Conservation (phyloP, 2,329 filamentous ascomycete species). For the Phaeoacremonium minimum region DNA sequence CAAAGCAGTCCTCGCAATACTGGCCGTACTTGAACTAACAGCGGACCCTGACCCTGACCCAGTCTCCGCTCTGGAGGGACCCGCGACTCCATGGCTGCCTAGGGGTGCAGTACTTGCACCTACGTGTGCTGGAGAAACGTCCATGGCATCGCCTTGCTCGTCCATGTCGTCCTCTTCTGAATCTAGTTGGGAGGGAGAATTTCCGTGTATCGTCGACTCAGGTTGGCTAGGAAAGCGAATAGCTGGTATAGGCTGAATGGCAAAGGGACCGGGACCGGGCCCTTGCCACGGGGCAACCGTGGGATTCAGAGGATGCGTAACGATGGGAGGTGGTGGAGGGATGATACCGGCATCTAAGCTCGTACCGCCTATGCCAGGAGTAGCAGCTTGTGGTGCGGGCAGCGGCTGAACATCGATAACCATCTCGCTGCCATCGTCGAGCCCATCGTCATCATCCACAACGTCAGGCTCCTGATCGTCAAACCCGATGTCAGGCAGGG, state of each 20-base stretch:
- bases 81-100: constrained; percentile 1
- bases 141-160: constrained; percentile 8
- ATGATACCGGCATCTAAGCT: constrained; percentile 7
- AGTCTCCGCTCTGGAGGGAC: no score
- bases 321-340: constrained; percentile 9
- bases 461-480: constrained; percentile 32
- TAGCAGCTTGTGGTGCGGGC: not conserved
- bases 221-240: no score
- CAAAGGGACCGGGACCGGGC: not conserved
- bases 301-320: constrained; percentile 1
- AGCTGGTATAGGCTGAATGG: no score
- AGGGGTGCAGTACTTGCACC: constrained; percentile 7
- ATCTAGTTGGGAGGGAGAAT: no score
- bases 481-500: constrained; percentile 23
- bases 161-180: no score
- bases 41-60: no score
- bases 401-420: constrained; percentile 17
- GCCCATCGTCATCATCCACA: constrained; percentile 19
- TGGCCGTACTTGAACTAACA: no score
- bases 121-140: constrained; percentile 3
- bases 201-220: no score
- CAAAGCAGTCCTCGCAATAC: no score
- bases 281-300: not conserved
- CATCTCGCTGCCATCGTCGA: constrained; percentile 23
- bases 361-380: constrained; percentile 1